Conservation (phyloP, 208 protist species). For the Trypanosoma melophagium region DNA sequence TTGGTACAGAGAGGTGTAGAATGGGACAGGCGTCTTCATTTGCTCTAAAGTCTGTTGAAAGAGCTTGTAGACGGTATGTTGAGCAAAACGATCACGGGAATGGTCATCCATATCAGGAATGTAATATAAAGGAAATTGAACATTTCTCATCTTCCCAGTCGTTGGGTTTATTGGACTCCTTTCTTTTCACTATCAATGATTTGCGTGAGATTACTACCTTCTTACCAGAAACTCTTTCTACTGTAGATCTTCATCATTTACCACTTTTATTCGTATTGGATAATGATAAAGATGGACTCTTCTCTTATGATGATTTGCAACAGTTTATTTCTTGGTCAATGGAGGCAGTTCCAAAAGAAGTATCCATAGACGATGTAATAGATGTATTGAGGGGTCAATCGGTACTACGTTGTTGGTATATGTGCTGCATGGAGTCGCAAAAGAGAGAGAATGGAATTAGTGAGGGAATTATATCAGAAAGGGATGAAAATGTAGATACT, state of each 20-base stretch:
- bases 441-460: conserved; percentile 3
- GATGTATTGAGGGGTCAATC: conserved; percentile 56
- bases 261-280: conserved; percentile 67
- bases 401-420: conserved; percentile 58
- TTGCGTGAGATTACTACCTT: conserved; percentile 46
- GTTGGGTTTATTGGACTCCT: neutral
- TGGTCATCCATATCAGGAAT: neutral
- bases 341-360: conserved; percentile 33
- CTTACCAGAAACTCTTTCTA: conserved; percentile 51
- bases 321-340: conserved; percentile 65
- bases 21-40: conserved; percentile 23
- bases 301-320: conserved; percentile 45
- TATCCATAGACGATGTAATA: conserved; percentile 42
- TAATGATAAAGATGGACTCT: conserved; percentile 59
- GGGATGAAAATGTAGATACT: conserved; percentile 1
- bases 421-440: conserved; percentile 40
- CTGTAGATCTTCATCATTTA: conserved; percentile 52
- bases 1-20: neutral
- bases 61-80: neutral
- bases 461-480: neutral
- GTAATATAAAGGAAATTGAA: neutral
- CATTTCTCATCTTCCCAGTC: neutral
- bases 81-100: neutral
- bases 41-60: conserved; percentile 2
- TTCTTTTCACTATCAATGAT: conserved; percentile 53